phyloP scores from a whole-genome alignment of 2,329 filamentous ascomycete genomes.

The Scedosporium apiospermum region DNA sequence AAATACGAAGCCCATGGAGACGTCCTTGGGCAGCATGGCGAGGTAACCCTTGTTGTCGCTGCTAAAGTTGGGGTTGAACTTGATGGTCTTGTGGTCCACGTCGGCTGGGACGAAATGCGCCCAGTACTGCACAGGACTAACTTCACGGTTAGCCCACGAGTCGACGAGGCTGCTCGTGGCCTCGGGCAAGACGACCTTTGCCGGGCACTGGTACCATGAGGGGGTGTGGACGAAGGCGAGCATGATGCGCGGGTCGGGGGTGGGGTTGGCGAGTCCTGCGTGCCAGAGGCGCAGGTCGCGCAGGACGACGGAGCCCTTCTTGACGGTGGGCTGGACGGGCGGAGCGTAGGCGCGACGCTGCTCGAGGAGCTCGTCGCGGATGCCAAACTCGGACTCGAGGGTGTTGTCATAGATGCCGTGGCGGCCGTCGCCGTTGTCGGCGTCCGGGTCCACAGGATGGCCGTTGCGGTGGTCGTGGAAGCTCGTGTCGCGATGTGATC shows the following conservation, averaged over 20 bases:
- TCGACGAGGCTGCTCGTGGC: conserved; percentile 1
- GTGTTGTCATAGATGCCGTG: conserved; percentile 1
- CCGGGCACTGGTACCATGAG: conserved; percentile 10
- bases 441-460: background rate
- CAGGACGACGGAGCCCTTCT: conserved; percentile 12
- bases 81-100: conserved; percentile 14
- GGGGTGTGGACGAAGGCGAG: conserved; percentile 12
- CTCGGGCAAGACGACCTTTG: conserved; percentile 9
- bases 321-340: conserved; percentile 9
- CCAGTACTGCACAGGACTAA: conserved; percentile 7
- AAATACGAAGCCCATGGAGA: conserved; percentile 7
- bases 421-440: background rate
- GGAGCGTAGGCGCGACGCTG: conserved; percentile 4
- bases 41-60: conserved; percentile 12
- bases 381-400: conserved; percentile 6
- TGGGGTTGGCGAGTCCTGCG: conserved; percentile 12
- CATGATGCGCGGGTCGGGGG: conserved; percentile 12
- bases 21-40: conserved; percentile 9
- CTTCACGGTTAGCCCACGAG: conserved; percentile 1
- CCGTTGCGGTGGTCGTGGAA: conserved; percentile 10
- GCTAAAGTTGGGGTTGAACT: conserved; percentile 18
- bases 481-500: conserved; percentile 8
- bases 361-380: conserved; percentile 8
- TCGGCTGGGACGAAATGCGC: conserved; percentile 13
- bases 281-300: conserved; percentile 14